These are phyloP conservation scores for Penicillium cataractarum DNA, from an alignment of 495 filamentous ascomycete species.

Conservation along the genomic window DNA sequence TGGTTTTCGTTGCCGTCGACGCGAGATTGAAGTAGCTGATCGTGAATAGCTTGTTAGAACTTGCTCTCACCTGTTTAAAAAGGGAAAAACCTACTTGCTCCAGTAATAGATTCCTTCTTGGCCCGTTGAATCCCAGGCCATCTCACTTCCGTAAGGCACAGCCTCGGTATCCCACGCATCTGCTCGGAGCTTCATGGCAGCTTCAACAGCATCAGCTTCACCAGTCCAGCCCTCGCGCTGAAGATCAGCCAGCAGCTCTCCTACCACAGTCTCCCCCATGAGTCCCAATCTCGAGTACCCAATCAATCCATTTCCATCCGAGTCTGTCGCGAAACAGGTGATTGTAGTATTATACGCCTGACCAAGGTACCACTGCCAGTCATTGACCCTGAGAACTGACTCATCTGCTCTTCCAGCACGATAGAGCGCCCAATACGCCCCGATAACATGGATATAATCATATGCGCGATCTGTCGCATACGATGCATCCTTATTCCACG, in stretches of 20 bases:
- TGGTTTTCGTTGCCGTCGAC: conserved; percentile 44
- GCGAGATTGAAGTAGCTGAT: conserved; percentile 48
- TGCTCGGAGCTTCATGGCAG: conserved; percentile 46
- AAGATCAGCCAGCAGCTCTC: conserved; percentile 50
- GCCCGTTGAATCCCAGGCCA: conserved; percentile 59
- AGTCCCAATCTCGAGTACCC: conserved; percentile 45
- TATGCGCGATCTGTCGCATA: conserved; percentile 52
- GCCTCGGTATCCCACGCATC: conserved; percentile 43
- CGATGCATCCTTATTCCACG: conserved; percentile 45
- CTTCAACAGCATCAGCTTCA: conserved; percentile 39
- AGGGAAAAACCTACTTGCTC: conserved; percentile 50
- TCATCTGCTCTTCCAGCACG: conserved; percentile 48
- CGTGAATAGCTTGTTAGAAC: not conserved
- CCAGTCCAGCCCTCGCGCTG: conserved; percentile 40
- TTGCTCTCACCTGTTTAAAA: not conserved
- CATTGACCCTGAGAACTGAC: conserved; percentile 33
- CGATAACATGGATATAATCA: conserved; percentile 55
- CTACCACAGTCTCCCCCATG: conserved; percentile 58
- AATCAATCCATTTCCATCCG: conserved; percentile 28
- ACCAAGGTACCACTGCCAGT: conserved; percentile 52
- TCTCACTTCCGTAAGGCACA: conserved; percentile 57
- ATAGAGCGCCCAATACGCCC: conserved; percentile 55
- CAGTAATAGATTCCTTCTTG: conserved; percentile 61
- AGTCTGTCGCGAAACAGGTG: conserved; percentile 18
- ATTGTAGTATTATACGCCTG: conserved; percentile 44